Conservation (phyloP, 495 filamentous ascomycete genomes). For the Daldinia caldariorum region DNA sequence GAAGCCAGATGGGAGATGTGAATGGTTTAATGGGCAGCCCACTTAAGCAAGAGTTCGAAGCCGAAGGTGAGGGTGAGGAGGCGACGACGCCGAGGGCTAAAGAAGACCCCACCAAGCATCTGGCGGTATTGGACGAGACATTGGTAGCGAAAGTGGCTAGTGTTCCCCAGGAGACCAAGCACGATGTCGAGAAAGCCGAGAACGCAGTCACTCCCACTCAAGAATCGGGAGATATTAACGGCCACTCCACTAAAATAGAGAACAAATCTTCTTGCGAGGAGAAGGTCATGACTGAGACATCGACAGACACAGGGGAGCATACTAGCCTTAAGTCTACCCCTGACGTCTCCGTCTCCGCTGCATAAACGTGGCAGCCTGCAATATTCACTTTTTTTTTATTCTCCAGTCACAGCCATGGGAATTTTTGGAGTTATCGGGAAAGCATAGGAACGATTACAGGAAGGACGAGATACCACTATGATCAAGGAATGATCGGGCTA, state of each 20-base stretch:
- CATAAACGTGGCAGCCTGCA: slow-evolving; percentile 14
- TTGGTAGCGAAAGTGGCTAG: neutral
- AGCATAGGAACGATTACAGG: slow-evolving; percentile 33
- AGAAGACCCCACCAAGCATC: slow-evolving; percentile 10
- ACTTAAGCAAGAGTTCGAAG: slow-evolving; percentile 45
- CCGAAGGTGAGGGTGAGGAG: slow-evolving; percentile 36
- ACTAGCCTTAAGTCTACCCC: slow-evolving; percentile 21
- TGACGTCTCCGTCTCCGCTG: slow-evolving; percentile 36
- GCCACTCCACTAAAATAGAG: slow-evolving; percentile 1
- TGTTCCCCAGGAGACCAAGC: neutral
- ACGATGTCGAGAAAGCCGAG: slow-evolving; percentile 9
- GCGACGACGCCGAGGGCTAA: slow-evolving; percentile 31
- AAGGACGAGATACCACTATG: slow-evolving; percentile 43
- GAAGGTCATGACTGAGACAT: slow-evolving; percentile 8
- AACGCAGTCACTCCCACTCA: slow-evolving; percentile 17
- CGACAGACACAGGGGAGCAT: slow-evolving; percentile 20
- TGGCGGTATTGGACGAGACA: slow-evolving; percentile 10
- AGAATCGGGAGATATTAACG: slow-evolving; percentile 11
- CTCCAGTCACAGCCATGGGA: slow-evolving; percentile 34
- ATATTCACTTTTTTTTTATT: slow-evolving; percentile 24
- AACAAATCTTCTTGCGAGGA: slow-evolving; percentile 25
- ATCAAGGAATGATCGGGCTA: slow-evolving; percentile 34
- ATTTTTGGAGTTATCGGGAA: slow-evolving; percentile 40
- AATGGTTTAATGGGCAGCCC: slow-evolving; percentile 43
- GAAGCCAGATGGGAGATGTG: slow-evolving; percentile 48